Base-by-base conservation (phyloP, 2,329 filamentous ascomycete species). In the Fusarium tanahbumbuense region DNA sequence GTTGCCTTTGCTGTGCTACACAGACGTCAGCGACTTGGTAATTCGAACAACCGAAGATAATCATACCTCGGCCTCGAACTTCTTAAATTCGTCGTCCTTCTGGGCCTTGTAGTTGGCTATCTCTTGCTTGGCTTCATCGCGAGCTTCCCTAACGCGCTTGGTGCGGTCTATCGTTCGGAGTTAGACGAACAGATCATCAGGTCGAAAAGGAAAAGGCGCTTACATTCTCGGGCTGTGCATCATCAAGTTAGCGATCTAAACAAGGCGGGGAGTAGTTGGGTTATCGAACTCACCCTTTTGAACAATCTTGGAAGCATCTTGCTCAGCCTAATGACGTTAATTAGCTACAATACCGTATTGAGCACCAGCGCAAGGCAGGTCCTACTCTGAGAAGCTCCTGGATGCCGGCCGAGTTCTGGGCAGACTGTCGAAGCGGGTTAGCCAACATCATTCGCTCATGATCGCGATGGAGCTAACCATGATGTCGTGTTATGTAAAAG, bases 291-390 rank as follows among this genome's bases (percentile, higher is more conserved):
- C 81, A 97, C 95, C 93, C 88, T 96, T 94, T 83, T 98, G 95
- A 62, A 99, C 94, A 81, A 99, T 99, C 88, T 98, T 98, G 84
- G 97, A 95, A 67, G 96, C 96, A 83, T 98, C 95, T 83, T 94
- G 92, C 88, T 99, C 96, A 76, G 96, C 94, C 95, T 98, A 60
- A 9, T 9, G 11, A 37, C 11, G 22, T 8, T 37, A 9, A 22
- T 73, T 42, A 73, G 71, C 42, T 41, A 45, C 22, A 46, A 10
- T 2, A 15, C 6, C 5, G 15, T 18, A 30, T 6, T 1, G n/a
- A 23, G 9, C 4, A n/a, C 22, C 37, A 45, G 50, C 47, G 54
- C 48, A 40, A 37, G 50, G 50, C 20, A 27, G 25, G 12, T 16
- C 92, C 78, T 92, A 99, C 96, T 84, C 98, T 96, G 84, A 99